Evolutionary conservation across 2,329 filamentous ascomycete species (phyloP).

Genomic region (Neoascochyta sp.): DNA sequence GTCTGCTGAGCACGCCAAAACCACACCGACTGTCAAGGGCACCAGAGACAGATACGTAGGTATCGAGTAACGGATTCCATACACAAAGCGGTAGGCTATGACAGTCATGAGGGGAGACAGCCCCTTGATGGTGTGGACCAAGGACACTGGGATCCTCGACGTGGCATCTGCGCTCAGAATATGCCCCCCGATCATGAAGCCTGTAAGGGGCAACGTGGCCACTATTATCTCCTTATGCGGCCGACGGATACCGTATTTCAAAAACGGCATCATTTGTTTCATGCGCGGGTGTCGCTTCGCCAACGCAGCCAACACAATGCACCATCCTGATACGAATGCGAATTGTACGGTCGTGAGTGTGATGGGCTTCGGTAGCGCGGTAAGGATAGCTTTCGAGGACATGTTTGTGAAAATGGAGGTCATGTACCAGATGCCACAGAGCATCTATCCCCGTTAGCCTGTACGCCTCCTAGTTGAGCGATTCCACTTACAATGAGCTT

Average conservation of each 20-base stretch:
- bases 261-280: constrained; percentile 67
- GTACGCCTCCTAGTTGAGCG: constrained; percentile 19
- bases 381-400: constrained; percentile 94
- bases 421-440: constrained; percentile 90
- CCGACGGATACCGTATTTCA: constrained; percentile 77
- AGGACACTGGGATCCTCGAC: constrained; percentile 88
- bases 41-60: constrained; percentile 73
- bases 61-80: constrained; percentile 79
- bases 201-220: constrained; percentile 84
- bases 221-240: constrained; percentile 78
- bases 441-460: constrained; percentile 53
- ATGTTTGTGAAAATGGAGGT: constrained; percentile 96
- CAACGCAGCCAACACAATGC: constrained; percentile 72
- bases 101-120: constrained; percentile 95
- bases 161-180: constrained; percentile 92
- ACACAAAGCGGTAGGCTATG: constrained; percentile 83
- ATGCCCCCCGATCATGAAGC: constrained; percentile 91
- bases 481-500: constrained; percentile 69
- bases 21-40: constrained; percentile 90
- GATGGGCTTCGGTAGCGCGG: constrained; percentile 82
- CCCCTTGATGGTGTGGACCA: constrained; percentile 98
- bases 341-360: constrained; percentile 94
- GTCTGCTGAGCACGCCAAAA: constrained; percentile 90
- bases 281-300: constrained; percentile 69
- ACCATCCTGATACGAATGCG: constrained; percentile 84